phyloP scores from a whole-genome alignment of 1,284 basidiomycete genomes.

The Pascua sp. region DNA sequence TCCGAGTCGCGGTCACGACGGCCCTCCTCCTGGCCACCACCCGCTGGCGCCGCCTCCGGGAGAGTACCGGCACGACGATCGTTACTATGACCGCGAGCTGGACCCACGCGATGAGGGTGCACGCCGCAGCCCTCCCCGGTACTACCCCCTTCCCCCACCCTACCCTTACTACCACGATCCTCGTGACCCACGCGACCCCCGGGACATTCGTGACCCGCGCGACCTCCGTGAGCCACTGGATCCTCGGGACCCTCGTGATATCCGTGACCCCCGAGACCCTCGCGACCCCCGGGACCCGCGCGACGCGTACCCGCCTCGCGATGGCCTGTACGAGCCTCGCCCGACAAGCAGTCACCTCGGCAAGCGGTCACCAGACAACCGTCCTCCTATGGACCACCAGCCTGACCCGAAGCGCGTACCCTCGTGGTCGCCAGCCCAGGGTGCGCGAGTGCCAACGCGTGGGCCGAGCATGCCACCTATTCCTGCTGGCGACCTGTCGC shows the following conservation, averaged over 20 bases:
- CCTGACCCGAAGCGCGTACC: conserved; percentile 13
- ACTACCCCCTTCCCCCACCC: conserved; percentile 6
- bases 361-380: conserved; percentile 13
- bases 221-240: neutral
- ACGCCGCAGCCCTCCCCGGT: neutral
- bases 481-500: too few species aligned
- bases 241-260: conserved; percentile 3
- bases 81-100: conserved; percentile 14
- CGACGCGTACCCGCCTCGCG: neutral
- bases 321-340: neutral
- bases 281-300: conserved; percentile 5
- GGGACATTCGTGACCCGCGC: conserved; percentile 4
- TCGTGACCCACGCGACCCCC: conserved; percentile 6
- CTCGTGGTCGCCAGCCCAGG: conserved; percentile 12
- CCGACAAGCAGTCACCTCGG: conserved; percentile 7
- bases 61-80: conserved; percentile 17
- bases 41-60: neutral
- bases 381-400: conserved; percentile 1
- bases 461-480: neutral
- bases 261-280: conserved; percentile 3
- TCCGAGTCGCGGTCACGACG: conserved; percentile 1
- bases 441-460: neutral
- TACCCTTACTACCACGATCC: conserved; percentile 14
- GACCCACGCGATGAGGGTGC: neutral
- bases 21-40: conserved; percentile 5